Evolutionary conservation across 768 basidiomycete genomes (phyloP), one percentile per base, ranked within the genome.

Genomic region (Mycena epipterygia): DNA sequence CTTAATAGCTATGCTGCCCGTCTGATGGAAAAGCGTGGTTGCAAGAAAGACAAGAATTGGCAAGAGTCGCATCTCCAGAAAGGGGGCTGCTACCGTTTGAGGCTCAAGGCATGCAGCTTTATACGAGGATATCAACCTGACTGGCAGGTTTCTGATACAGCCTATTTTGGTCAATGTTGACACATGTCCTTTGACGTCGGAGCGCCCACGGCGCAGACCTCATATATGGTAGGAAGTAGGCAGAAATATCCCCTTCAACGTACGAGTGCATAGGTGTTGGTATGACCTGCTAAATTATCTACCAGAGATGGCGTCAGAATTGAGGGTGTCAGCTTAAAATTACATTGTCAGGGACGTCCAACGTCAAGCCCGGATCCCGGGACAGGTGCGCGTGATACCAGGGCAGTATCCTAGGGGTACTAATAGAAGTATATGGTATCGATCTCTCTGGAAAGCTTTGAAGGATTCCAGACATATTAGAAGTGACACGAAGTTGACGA

Each of bases 221-320:
- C 51, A n/a, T 2, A 21, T 7, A 37, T n/a, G 53, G 53, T 6
- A 37, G 53, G 30, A 35, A 35, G 53, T 55, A 21, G 53, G 7
- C 46, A 6, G 27, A 48, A 55, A n/a, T 55, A 11, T 19, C 7
- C 32, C 21, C 21, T 55, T 55, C 33, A 55, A 35, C n/a, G n/a
- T n/a, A n/a, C 21, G 33, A 55, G 53, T 55, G 53, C 23, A 23
- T 55, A 30, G 9, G 33, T 55, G 33, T 35, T 55, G 53, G 33
- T 55, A 23, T 55, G 53, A 55, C 17, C 53, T 55, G 53, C 53
- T 29, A 52, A 52, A 3, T 32, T 13, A 55, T 55, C 19, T 55
- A 12, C 52, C 52, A 55, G 52, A 56, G 55, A 37, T 56, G 55
- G 35, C 55, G 37, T 56, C 55, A 56, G 13, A 56, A 56, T 56